Conservation (phyloP, 2,329 filamentous ascomycete species). For the Neofusicoccum umdonicola region DNA sequence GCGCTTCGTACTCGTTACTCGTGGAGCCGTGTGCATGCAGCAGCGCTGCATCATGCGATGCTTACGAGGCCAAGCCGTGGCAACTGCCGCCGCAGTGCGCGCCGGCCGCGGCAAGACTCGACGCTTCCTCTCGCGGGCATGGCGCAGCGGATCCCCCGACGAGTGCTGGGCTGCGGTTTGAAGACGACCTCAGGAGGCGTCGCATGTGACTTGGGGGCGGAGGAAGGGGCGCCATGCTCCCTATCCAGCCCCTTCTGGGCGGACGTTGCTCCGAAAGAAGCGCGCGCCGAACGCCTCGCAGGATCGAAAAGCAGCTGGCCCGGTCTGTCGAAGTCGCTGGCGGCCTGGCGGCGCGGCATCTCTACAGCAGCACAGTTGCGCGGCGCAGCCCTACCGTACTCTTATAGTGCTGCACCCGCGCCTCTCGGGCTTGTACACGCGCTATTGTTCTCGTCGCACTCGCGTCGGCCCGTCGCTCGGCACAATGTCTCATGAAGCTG, state of each 20-base stretch:
- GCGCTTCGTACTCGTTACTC: background rate
- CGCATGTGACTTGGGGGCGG: background rate
- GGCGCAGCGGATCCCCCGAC: background rate
- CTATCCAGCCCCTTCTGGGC: background rate
- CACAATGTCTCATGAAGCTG: background rate
- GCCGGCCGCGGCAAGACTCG: background rate
- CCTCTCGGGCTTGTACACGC: background rate
- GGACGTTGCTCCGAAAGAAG: background rate
- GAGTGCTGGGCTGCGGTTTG: too few species aligned
- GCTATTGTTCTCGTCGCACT: background rate
- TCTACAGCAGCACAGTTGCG: background rate
- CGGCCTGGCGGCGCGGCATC: too few species aligned
- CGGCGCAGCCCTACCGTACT: background rate
- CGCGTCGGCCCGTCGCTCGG: constrained; percentile 2
- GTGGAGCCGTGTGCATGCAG: too few species aligned
- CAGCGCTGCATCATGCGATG: background rate
- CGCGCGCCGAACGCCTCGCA: background rate
- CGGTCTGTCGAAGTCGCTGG: background rate
- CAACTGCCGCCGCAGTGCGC: background rate
- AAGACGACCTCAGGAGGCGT: background rate
- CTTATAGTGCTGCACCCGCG: background rate
- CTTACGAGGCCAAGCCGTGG: background rate
- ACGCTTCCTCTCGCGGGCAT: background rate
- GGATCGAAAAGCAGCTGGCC: too few species aligned
- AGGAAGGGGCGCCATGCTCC: background rate